phyloP scores from a whole-genome alignment of 106 monocot species.

The Amphibolis antarctica region DNA sequence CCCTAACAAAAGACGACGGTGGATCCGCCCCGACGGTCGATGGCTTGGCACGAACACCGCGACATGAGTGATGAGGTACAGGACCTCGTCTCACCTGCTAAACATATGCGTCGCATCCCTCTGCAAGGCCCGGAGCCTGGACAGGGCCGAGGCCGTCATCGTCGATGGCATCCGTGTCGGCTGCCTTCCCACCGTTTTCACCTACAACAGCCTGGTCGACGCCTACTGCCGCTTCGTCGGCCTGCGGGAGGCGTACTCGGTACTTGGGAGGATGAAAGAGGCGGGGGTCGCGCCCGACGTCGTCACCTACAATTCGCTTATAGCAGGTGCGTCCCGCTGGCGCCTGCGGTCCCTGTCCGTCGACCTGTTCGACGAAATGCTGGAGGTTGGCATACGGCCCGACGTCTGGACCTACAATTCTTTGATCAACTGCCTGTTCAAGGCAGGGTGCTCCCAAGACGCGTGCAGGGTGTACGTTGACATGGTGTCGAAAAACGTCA shows the following conservation, averaged over 20 bases:
- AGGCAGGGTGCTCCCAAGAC: slow-evolving; percentile 39
- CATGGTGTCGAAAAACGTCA: slow-evolving; percentile 43
- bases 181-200: slow-evolving; percentile 60
- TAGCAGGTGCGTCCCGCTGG: slow-evolving; percentile 35
- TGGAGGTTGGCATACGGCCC: slow-evolving; percentile 32
- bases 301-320: slow-evolving; percentile 68
- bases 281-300: slow-evolving; percentile 33
- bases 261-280: slow-evolving; percentile 2
- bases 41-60: too few relatives aligned
- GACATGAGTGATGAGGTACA: slow-evolving; percentile 22
- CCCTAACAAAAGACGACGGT: too few relatives aligned
- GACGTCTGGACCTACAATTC: slow-evolving; percentile 75
- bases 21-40: too few relatives aligned
- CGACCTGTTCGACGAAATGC: slow-evolving; percentile 69
- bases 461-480: slow-evolving; percentile 44
- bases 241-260: background rate
- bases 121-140: slow-evolving; percentile 47
- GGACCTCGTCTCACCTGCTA: slow-evolving; percentile 50
- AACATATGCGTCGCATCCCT: slow-evolving; percentile 65
- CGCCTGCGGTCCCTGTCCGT: slow-evolving; percentile 24
- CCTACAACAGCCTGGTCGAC: slow-evolving; percentile 63
- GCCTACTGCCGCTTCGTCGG: slow-evolving; percentile 8
- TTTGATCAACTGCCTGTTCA: slow-evolving; percentile 70
- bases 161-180: slow-evolving; percentile 66
- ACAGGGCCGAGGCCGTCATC: slow-evolving; percentile 51